Conservation (phyloP, 257 asterid genomes). For the Solanum pimpinellifolium region DNA sequence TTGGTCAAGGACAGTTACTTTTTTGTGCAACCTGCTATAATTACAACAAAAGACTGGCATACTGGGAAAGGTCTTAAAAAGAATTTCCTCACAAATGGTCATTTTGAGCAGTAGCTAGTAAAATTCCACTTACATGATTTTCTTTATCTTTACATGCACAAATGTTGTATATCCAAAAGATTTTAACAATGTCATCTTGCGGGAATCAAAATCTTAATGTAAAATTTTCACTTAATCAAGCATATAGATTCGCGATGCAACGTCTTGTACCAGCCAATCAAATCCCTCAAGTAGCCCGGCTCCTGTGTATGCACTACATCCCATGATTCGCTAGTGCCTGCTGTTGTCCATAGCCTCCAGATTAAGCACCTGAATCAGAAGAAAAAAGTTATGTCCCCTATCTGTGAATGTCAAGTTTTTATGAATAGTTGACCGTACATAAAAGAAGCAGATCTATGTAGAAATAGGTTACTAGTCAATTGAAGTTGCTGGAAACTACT, state of each 20-base stretch:
- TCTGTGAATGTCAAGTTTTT: neutral
- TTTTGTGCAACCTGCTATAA: neutral
- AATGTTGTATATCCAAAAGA: neutral
- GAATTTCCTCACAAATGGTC: neutral
- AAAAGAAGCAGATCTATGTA: neutral
- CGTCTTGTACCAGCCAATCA: constrained; percentile 92
- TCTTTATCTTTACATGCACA: neutral
- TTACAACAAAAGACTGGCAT: neutral
- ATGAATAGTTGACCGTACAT: neutral
- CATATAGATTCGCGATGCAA: constrained; percentile 88
- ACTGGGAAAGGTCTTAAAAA: neutral
- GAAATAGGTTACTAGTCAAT: neutral
- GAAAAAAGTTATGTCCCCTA: neutral
- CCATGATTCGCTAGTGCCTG: constrained; percentile 84
- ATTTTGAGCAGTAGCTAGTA: neutral
- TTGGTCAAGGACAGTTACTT: neutral
- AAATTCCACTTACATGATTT: neutral
- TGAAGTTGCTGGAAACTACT: neutral
- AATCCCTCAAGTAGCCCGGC: constrained; percentile 86
- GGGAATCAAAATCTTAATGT: too few relatives aligned
- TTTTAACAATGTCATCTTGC: too few relatives aligned
- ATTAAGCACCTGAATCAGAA: constrained; percentile 54
- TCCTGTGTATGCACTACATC: constrained; percentile 92
- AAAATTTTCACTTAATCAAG: constrained; percentile 7
- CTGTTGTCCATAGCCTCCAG: constrained; percentile 81